Conservation (phyloP, 495 filamentous ascomycete genomes). For the Staphylotrichum longicolle region DNA sequence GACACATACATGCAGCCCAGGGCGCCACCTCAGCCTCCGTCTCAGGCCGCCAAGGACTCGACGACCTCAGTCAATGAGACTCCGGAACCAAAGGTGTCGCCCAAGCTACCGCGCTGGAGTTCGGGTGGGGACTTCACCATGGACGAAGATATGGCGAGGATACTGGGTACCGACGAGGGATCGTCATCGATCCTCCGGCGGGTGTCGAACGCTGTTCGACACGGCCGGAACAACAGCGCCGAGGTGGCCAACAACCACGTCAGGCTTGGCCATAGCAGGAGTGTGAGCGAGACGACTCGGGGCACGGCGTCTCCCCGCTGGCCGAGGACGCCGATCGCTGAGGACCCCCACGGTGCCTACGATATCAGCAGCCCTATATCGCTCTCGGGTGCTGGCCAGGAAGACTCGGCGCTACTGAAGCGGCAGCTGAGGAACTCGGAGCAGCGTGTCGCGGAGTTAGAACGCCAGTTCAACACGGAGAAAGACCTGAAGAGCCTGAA, state of each 20-base stretch:
- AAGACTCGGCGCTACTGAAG: slow-evolving; percentile 72
- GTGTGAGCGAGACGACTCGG: slow-evolving; percentile 57
- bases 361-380: slow-evolving; percentile 76
- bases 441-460: slow-evolving; percentile 77
- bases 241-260: slow-evolving; percentile 46
- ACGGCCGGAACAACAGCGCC: slow-evolving; percentile 82
- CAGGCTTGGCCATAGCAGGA: slow-evolving; percentile 49
- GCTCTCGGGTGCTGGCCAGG: slow-evolving; percentile 52
- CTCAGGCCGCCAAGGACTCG: slow-evolving; percentile 55
- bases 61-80: slow-evolving; percentile 47
- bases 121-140: slow-evolving; percentile 75
- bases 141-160: slow-evolving; percentile 88
- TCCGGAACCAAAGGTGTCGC: slow-evolving; percentile 60
- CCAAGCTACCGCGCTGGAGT: slow-evolving; percentile 70
- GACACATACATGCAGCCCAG: slow-evolving; percentile 63
- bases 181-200: slow-evolving; percentile 75
- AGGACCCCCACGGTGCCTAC: slow-evolving; percentile 53
- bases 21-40: slow-evolving; percentile 60
- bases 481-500: slow-evolving; percentile 82
- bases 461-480: slow-evolving; percentile 64
- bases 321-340: slow-evolving; percentile 71
- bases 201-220: slow-evolving; percentile 88
- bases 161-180: slow-evolving; percentile 67
- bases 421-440: slow-evolving; percentile 77
- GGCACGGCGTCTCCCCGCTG: slow-evolving; percentile 58